A percentile compares a stretch with the other conserved stretches of the same genome.
Evolutionary conservation across 345 rosid species (phyloP).

Genomic region (Lepidium aucheri): DNA sequence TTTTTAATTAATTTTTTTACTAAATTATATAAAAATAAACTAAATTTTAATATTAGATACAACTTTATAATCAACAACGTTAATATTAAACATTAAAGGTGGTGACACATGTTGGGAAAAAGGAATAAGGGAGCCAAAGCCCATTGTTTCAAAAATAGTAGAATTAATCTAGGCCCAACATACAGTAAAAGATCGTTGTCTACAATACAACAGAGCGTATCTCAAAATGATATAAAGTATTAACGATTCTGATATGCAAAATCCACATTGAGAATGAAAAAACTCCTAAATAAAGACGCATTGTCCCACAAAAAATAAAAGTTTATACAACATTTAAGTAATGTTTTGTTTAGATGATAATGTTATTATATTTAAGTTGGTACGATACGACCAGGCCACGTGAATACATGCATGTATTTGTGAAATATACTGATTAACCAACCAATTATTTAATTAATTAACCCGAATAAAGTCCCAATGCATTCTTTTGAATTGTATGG

Average conservation of each 20-base stretch:
- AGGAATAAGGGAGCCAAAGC: not conserved
- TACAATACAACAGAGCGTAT: not conserved
- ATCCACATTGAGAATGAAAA: not conserved
- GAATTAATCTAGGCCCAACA: not conserved
- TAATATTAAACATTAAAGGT: too few relatives aligned
- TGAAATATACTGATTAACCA: conserved; percentile 15
- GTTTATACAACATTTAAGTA: not conserved
- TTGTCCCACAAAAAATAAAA: not conserved
- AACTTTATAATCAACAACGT: too few relatives aligned
- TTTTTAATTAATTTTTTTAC: too few relatives aligned
- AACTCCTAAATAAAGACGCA: conserved; percentile 10
- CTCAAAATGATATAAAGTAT: not conserved
- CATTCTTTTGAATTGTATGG: not conserved
- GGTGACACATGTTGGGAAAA: too few relatives aligned
- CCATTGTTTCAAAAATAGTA: not conserved
- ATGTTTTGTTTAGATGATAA: conserved; percentile 13
- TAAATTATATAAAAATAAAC: too few relatives aligned
- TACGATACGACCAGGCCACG: conserved; percentile 26
- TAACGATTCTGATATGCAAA: conserved; percentile 2
- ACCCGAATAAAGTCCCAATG: not conserved
- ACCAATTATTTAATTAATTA: conserved; percentile 9
- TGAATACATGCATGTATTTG: conserved; percentile 26
- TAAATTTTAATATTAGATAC: too few relatives aligned
- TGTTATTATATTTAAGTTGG: conserved; percentile 14
- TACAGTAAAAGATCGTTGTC: not conserved